These are phyloP conservation scores for Cladosporium oxysporum DNA, from an alignment of 2,329 filamentous ascomycete species.

Conservation along the genomic window DNA sequence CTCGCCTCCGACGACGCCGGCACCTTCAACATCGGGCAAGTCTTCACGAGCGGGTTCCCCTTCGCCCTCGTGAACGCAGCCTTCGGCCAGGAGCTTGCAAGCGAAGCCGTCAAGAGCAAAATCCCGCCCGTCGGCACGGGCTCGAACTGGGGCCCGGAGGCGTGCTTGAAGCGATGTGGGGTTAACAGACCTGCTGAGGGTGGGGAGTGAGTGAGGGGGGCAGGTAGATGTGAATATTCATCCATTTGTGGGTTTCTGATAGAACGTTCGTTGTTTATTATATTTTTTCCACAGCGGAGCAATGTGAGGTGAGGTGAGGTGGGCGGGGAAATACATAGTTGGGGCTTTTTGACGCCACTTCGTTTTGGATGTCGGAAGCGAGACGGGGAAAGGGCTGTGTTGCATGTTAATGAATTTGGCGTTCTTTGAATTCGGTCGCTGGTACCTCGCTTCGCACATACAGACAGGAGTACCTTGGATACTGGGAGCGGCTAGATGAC, in stretches of 20 bases:
- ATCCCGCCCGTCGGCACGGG: slow-evolving; percentile 47
- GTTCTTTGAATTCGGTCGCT: not conserved
- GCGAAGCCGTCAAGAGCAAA: slow-evolving; percentile 33
- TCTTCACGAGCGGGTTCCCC: slow-evolving; percentile 45
- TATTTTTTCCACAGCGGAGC: too few relatives aligned
- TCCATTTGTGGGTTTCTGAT: too few relatives aligned
- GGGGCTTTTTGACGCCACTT: not conserved
- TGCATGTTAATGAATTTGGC: not conserved
- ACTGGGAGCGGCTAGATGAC: not conserved
- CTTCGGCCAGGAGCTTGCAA: slow-evolving; percentile 42
- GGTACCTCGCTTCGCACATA: not conserved
- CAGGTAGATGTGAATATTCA: too few relatives aligned
- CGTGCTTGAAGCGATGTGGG: slow-evolving; percentile 42
- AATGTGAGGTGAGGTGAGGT: not conserved
- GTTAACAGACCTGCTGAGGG: slow-evolving; percentile 15
- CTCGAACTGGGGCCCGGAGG: slow-evolving; percentile 43
- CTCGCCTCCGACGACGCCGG: slow-evolving; percentile 53
- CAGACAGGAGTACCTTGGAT: not conserved
- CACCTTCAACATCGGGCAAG: slow-evolving; percentile 52
- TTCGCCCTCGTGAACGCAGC: slow-evolving; percentile 46
- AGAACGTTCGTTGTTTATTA: not conserved
- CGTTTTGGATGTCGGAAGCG: not conserved
- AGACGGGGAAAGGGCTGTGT: not conserved
- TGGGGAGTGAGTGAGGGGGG: not conserved
- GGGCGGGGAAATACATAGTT: too few relatives aligned